These are phyloP conservation scores for Globisporangium viniferum DNA, from an alignment of 352 stramenopile species.

Conservation along the genomic window DNA sequence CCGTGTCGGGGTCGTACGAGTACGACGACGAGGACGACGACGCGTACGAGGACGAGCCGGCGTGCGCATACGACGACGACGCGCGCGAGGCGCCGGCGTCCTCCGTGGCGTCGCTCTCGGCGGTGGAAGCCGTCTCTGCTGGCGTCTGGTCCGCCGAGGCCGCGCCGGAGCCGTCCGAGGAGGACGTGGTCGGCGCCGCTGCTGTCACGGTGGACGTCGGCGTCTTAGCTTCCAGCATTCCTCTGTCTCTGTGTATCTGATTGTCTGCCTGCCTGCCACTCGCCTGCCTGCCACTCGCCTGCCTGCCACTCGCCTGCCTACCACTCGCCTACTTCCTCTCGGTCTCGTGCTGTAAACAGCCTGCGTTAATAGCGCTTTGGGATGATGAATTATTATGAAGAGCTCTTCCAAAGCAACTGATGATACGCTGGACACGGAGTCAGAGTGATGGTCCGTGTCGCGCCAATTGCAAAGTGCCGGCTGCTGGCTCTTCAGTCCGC, in stretches of 20 bases:
- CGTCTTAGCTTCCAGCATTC: not conserved
- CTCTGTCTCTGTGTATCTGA: not conserved
- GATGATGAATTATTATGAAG: not conserved
- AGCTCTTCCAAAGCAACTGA: not conserved
- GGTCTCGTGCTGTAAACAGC: not conserved
- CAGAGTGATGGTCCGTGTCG: not conserved
- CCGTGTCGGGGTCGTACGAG: constrained; percentile 18
- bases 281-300: too few relatives aligned
- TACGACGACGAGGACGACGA: constrained; percentile 15
- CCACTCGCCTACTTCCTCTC: too few relatives aligned
- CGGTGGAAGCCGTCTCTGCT: not conserved
- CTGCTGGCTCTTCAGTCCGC: not conserved
- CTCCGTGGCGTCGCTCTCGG: not conserved
- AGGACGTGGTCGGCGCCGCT: not conserved
- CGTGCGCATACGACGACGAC: constrained; percentile 8
- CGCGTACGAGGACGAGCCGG: constrained; percentile 11
- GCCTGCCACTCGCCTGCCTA: too few relatives aligned
- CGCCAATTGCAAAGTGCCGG: not conserved
- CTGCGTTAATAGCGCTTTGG: not conserved
- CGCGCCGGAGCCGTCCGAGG: constrained; percentile 8
- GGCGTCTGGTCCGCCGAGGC: constrained; percentile 3
- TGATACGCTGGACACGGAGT: not conserved
- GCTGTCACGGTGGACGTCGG: not conserved
- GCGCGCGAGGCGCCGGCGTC: constrained; percentile 1
- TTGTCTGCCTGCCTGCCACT: not conserved